Conservation (phyloP, 2,329 filamentous ascomycete genomes). For the Chaetothyriales sp. region DNA sequence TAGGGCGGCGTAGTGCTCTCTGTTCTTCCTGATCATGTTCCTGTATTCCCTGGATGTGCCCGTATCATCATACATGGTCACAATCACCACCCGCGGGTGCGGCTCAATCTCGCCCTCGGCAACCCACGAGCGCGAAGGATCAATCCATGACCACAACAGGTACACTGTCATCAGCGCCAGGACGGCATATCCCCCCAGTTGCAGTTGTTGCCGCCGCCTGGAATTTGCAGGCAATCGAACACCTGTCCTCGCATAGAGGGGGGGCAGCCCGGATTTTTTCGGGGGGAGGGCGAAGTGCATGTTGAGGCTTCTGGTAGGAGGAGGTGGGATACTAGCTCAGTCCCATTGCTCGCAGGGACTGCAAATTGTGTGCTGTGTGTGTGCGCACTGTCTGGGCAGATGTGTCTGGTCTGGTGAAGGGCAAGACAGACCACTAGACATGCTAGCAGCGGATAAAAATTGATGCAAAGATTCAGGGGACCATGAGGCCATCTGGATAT, state of each 20-base stretch:
- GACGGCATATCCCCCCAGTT: conserved; percentile 40
- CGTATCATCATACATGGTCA: conserved; percentile 65
- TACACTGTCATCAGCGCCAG: conserved; percentile 44
- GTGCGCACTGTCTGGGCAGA: not conserved
- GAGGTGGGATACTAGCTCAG: not conserved
- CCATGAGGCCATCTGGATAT: too few species aligned
- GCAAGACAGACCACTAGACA: too few species aligned
- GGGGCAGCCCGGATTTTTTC: conserved; percentile 64
- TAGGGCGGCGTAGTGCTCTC: conserved; percentile 65
- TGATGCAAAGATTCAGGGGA: too few species aligned
- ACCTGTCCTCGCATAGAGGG: conserved; percentile 46
- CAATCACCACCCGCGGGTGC: conserved; percentile 51
- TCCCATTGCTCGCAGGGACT: not conserved
- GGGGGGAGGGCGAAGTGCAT: conserved; percentile 89
- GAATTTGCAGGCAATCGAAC: conserved; percentile 21
- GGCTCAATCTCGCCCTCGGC: conserved; percentile 25
- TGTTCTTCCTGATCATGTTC: conserved; percentile 62
- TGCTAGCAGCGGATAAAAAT: too few species aligned
- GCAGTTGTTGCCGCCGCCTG: conserved; percentile 45
- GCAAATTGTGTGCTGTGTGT: not conserved
- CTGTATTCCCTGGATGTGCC: conserved; percentile 52
- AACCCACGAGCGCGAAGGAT: conserved; percentile 19
- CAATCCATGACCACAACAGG: conserved; percentile 40
- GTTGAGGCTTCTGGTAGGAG: conserved; percentile 14
- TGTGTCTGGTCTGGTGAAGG: too few species aligned